Percentiles rank a stretch among this genome's conserved stretches.
phyloP scores from a whole-genome alignment of 2,329 filamentous ascomycete genomes.

The Myrmaecium sp. region DNA sequence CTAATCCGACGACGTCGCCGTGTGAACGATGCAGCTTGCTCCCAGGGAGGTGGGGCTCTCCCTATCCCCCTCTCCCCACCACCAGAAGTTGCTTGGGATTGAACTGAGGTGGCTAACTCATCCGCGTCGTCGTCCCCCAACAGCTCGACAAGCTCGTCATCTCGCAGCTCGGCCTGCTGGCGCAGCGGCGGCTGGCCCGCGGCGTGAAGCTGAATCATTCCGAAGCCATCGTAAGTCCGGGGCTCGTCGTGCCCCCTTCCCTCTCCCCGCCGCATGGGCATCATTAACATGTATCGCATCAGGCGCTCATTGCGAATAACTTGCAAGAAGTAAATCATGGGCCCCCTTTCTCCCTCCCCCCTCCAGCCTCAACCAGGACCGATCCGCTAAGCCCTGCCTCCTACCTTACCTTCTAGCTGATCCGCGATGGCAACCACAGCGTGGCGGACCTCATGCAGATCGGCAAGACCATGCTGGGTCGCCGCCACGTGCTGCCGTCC shows the following conservation, averaged over 20 bases:
- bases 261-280: not conserved
- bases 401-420: constrained; percentile 38
- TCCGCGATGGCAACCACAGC: constrained; percentile 85
- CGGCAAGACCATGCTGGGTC: constrained; percentile 81
- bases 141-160: constrained; percentile 94
- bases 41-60: constrained; percentile 4
- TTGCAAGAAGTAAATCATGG: constrained; percentile 54
- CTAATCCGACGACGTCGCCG: no score
- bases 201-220: constrained; percentile 80
- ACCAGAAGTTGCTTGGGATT: no score
- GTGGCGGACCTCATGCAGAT: constrained; percentile 89
- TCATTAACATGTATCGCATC: constrained; percentile 14
- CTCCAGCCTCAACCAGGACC: not conserved
- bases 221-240: constrained; percentile 57
- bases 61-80: no score
- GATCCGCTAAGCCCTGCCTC: no score
- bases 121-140: no score
- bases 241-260: constrained; percentile 2
- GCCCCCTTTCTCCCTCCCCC: constrained; percentile 3
- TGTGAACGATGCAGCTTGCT: constrained; percentile 5
- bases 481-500: constrained; percentile 74
- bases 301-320: constrained; percentile 73
- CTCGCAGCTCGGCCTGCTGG: constrained; percentile 72
- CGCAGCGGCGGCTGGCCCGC: constrained; percentile 72
- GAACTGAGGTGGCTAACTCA: no score